phyloP scores from a whole-genome alignment of 1,139 yeast genomes.

The Candida sanyaensis region DNA sequence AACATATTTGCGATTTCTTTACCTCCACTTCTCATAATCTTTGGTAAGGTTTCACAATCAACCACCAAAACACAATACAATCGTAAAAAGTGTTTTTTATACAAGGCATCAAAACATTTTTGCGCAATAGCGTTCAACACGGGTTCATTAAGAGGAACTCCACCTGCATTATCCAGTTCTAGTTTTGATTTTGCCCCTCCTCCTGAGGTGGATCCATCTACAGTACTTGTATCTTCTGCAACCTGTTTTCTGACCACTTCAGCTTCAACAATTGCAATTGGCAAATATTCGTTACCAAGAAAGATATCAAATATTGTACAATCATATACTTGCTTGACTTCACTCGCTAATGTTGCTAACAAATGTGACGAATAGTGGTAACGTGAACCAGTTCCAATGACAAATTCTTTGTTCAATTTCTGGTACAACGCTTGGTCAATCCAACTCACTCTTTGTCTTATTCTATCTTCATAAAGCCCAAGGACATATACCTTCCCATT shows the following conservation, averaged over 20 bases:
- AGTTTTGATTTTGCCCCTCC: conserved; percentile 11
- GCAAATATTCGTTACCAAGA: conserved; percentile 81
- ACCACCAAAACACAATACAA: conserved; percentile 83
- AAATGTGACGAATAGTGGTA: conserved; percentile 88
- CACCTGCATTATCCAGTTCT: conserved; percentile 23
- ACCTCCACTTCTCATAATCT: conserved; percentile 81
- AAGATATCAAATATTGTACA: conserved; percentile 89
- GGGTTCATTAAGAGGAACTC: conserved; percentile 53
- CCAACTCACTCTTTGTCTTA: conserved; percentile 75
- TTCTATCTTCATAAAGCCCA: conserved; percentile 89
- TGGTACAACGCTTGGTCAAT: conserved; percentile 49
- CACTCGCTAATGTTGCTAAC: conserved; percentile 76
- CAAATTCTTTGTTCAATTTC: conserved; percentile 31
- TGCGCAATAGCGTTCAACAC: conserved; percentile 74
- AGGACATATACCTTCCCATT: conserved; percentile 86
- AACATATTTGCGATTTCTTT: conserved; percentile 92
- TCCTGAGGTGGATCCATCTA: conserved; percentile 6
- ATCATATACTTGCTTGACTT: conserved; percentile 81
- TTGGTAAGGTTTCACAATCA: conserved; percentile 80
- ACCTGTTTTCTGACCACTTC: conserved; percentile 56
- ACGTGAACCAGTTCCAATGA: conserved; percentile 44
- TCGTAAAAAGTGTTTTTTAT: conserved; percentile 71
- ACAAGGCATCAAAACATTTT: conserved; percentile 69
- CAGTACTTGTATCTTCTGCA: conserved; percentile 23
- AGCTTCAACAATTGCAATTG: conserved; percentile 87